Base-by-base conservation (phyloP, 352 stramenopile species). In the Phytophthora niederhauseri region DNA sequence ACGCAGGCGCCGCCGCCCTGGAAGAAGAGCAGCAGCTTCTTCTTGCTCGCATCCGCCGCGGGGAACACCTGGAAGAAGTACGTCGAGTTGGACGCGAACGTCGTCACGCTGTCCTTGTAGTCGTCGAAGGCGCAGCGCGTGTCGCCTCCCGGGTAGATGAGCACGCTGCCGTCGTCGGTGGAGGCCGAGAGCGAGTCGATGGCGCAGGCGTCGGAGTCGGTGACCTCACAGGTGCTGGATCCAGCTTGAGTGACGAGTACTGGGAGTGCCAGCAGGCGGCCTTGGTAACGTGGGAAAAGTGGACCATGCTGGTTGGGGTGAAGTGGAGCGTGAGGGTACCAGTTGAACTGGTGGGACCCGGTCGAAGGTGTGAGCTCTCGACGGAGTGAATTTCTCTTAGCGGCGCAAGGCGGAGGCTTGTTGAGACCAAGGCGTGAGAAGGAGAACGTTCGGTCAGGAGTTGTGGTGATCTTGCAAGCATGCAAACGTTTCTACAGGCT, bases 31-130 rank as follows among this genome's bases (percentile, higher is more conserved):
- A 90, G 45, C 26, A 91, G 63, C 74, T 90, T 92, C 30, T 55
- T 72, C 64, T 82, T 83, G 59, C 78, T 67, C 26, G 76, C 68
- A 31, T 73, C 72, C 19, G 51, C 64, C 14, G 70, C 63, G 12
- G 77, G 78, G 66, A 87, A 86, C 50, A 87, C 71, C 66, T 84
- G 77, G 70, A 85, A 85, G 64, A 84, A 84, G 63, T 78, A 88
- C 34, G 77, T 83, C 20, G 76, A 58, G 63, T 73, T 73, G 24
- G 76, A 73, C 61, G 31, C 49, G 66, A 76, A 83, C 22, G 28
- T 57, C 19, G 65, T 79, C 50, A 64, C 50, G 31, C 41, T 54
- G 60, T 78, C 61, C 36, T 43, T 55, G 51, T 73, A 84, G 52
- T 75, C 66, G 69, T 85, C 77, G 46, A 81, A 82, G 14, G 75